Percentiles rank a stretch among this genome's conserved stretches.
Evolutionary conservation across 352 stramenopile genomes (phyloP).

Genomic region (Peronospora farinosa): DNA sequence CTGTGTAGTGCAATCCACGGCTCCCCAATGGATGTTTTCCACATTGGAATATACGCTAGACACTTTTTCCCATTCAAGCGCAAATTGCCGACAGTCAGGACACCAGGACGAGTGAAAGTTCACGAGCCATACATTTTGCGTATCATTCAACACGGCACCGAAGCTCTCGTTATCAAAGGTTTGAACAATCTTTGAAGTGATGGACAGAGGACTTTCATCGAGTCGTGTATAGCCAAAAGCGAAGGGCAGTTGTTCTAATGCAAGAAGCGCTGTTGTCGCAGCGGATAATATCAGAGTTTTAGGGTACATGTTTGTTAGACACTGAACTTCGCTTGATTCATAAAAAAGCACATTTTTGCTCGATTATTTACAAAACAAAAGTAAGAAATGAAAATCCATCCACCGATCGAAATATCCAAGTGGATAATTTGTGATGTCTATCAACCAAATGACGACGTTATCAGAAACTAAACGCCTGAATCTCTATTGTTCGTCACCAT

Average conservation of each 20-base stretch:
- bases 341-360: too few species aligned
- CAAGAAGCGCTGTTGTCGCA: slow-evolving; percentile 1
- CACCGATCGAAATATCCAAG: too few species aligned
- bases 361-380: neutral
- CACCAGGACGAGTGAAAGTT: too few species aligned
- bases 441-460: too few species aligned
- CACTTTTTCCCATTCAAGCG: slow-evolving; percentile 54
- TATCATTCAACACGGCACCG: slow-evolving; percentile 36
- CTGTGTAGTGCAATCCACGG: slow-evolving; percentile 61
- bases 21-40: slow-evolving; percentile 44
- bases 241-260: slow-evolving; percentile 1
- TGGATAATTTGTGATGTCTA: too few species aligned
- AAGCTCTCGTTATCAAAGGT: too few species aligned
- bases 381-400: too few species aligned
- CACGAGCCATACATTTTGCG: slow-evolving; percentile 47
- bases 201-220: slow-evolving; percentile 18
- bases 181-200: slow-evolving; percentile 12
- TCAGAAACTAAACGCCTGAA: neutral
- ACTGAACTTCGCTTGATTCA: too few species aligned
- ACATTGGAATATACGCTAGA: slow-evolving; percentile 45
- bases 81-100: slow-evolving; percentile 67
- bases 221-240: slow-evolving; percentile 4
- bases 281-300: slow-evolving; percentile 7
- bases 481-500: slow-evolving; percentile 10
- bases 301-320: neutral